Evolutionary conservation across 1,139 yeast species (phyloP), one percentile per base, ranked within the genome.

Genomic region (Blastobotrys persicus): DNA sequence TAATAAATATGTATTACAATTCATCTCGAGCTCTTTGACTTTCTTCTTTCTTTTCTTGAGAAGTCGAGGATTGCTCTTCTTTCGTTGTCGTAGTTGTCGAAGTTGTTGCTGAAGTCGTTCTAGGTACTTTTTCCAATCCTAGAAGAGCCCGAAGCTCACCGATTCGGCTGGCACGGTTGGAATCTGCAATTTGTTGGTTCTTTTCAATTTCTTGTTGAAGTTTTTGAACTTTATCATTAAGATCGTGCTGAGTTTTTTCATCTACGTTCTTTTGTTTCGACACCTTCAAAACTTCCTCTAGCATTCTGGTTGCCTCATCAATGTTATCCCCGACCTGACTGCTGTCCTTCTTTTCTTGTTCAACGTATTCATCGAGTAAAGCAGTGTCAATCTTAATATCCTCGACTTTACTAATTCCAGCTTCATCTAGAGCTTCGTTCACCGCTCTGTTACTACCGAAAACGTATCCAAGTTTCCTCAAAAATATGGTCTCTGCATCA

Each of bases 371-470:
- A 46, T 34, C 17, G 7, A 32, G 17, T 16, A 26, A 16, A 33
- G 49, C 37, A 44, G 31, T 28, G 39, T 23, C 16, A 34, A 42
- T 31, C 23, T 41, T 46, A 12, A 46, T 19, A 7, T 18, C 45
- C 9, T 46, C 45, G 31, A 42, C 23, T 4, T n/a, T 17, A 3
- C 18, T 26, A n/a, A 41, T 41, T 2, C 32, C 47, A 34, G 33
- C 33, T 28, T 46, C 50, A 11, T 42, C 40, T 13, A 37, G 35
- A 11, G 28, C 31, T 33, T 47, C 45, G 14, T 37, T 37, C 2
- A 28, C 39, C 14, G 26, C 18, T 6, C 14, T 17, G 17, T 37
- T 37, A 4, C n/a, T 37, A 3, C 41, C 41, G 3, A 37, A 4
- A n/a, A 37, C 14, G 19, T 6, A 11, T 5, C 41, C 26, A 19